Conservation (phyloP, 441 rosid species). For the Erodium trifolium region DNA sequence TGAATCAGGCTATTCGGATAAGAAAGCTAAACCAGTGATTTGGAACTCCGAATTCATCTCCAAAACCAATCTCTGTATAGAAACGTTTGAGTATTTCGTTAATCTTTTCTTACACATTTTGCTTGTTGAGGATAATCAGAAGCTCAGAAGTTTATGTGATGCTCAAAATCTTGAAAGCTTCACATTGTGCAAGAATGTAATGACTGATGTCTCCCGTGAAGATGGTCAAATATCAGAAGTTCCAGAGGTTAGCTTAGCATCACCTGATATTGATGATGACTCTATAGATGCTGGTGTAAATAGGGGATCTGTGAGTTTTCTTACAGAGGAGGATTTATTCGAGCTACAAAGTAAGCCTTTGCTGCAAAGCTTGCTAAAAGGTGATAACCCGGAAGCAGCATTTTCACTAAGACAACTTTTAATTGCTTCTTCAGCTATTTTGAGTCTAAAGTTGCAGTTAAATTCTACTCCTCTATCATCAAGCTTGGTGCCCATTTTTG, state of each 20-base stretch:
- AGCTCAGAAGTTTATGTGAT: conserved; percentile 24
- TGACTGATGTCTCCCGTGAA: conserved; percentile 8
- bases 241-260: background rate
- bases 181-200: no score
- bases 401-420: conserved; percentile 64
- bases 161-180: conserved; percentile 20
- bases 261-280: conserved; percentile 17
- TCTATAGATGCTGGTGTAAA: background rate
- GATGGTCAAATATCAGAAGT: conserved; percentile 15
- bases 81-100: conserved; percentile 37
- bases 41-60: conserved; percentile 36
- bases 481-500: conserved; percentile 37
- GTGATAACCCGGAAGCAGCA: conserved; percentile 46
- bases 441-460: conserved; percentile 51
- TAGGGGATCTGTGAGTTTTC: conserved; percentile 11
- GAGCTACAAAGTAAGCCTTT: conserved; percentile 31
- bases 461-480: conserved; percentile 32
- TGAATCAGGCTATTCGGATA: conserved; percentile 29
- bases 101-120: conserved; percentile 33
- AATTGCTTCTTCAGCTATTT: conserved; percentile 60
- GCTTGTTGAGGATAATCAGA: conserved; percentile 33
- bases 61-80: conserved; percentile 29
- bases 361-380: conserved; percentile 48
- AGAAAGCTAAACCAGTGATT: conserved; percentile 29
- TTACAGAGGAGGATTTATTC: conserved; percentile 28